Base-by-base conservation (phyloP, 1,284 basidiomycete species). In the Cryptococcus jaspeensis region DNA sequence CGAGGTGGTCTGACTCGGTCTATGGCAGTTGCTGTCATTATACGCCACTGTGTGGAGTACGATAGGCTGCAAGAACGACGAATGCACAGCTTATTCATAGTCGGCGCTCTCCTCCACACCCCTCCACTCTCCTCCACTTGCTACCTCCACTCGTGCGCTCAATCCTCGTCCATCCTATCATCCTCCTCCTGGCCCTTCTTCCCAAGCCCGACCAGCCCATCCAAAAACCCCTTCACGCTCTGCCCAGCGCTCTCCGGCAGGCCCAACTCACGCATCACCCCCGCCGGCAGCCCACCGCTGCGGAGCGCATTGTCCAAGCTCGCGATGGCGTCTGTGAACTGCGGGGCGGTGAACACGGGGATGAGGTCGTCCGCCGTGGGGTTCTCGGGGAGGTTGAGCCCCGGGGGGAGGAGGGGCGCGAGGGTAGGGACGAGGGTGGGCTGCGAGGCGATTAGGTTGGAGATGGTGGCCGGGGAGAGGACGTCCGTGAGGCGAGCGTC, bases 231-330 rank as follows among this genome's bases (percentile, higher is more conserved):
- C 43, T 59, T 64, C 9, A 77, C 71, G 40, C 71, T 68, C 52
- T 45, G 55, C 2, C 72, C 74, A 2, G 74, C 71, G 35, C 56
- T 50, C 46, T 70, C 70, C 9, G 70, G 68, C 48, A 73, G 52
- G 13, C 70, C 71, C 18, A 76, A 52, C 53, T 73, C 73, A 20
- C 66, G 61, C 67, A 78, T 73, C 62, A 75, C 67, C n/a, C 64
- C 62, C 11, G 63, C 65, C 2, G 74, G 73, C 40, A 76, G 58
- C 4, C 70, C 74, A 8, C 75, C 74, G 44, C 64, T 72, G 18
- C 75, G 53, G 36, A 78, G 59, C 9, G 75, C 76, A 53, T 72
- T 71, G 50, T 78, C 76, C n/a, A 78, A 66, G 48, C 61, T 65
- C 11, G 61, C 61, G 16, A 76, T 70, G 4, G 75, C 75, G 56